These are phyloP conservation scores for Dorcoceras hygrometricum DNA, from an alignment of 257 asterid genomes.

Conservation along the genomic window DNA sequence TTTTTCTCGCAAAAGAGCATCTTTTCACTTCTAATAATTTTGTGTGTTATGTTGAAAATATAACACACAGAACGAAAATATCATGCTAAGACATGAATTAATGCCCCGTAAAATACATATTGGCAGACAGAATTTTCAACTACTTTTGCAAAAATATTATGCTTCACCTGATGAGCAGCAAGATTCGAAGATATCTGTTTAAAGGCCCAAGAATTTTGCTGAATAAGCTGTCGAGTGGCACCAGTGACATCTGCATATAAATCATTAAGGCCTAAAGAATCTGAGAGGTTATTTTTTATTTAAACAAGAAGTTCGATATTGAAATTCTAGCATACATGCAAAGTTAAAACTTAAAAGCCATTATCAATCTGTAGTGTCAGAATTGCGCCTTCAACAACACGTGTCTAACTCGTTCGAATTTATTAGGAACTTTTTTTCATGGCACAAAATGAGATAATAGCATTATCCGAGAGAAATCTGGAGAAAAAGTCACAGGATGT, in stretches of 20 bases:
- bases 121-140: neutral
- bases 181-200: constrained; percentile 71
- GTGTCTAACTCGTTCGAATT: neutral
- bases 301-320: neutral
- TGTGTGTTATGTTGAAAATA: neutral
- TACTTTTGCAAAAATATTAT: neutral
- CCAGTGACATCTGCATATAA: constrained; percentile 40
- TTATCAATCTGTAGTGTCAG: neutral
- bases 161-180: constrained; percentile 54
- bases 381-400: neutral
- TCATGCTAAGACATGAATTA: neutral
- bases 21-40: neutral
- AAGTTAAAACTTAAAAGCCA: neutral
- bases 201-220: constrained; percentile 65
- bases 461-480: too few relatives aligned
- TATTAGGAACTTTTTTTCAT: neutral
- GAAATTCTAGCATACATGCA: constrained; percentile 6
- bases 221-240: constrained; percentile 59
- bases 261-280: constrained; percentile 1
- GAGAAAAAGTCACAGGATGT: too few relatives aligned
- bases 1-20: neutral
- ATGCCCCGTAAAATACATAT: neutral
- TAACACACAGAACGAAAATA: neutral
- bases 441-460: neutral
- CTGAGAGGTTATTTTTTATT: neutral